Percentiles rank a stretch among this genome's conserved stretches.
phyloP scores from a whole-genome alignment of 1,284 basidiomycete species.

The Rhodotorula sp. region DNA sequence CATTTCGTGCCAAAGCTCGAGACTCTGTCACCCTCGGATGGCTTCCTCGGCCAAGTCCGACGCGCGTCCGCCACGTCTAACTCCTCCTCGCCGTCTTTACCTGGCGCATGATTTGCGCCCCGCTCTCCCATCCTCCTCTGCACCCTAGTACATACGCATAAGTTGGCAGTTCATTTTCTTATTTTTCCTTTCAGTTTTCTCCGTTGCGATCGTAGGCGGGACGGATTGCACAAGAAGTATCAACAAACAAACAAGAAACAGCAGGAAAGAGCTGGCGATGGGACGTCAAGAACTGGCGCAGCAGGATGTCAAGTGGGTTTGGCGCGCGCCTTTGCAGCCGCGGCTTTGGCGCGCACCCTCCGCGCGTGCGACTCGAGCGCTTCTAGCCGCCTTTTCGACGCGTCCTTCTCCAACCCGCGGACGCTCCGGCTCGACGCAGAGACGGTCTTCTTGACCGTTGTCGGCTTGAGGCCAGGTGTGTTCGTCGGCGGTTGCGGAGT shows the following conservation, averaged over 20 bases:
- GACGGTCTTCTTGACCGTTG: background rate
- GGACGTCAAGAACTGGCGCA: background rate
- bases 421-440: slow-evolving; percentile 1
- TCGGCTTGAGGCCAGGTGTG: background rate
- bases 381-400: background rate
- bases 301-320: background rate
- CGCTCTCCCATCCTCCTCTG: background rate
- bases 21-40: background rate
- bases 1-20: background rate
- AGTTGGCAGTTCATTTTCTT: background rate
- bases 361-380: slow-evolving; percentile 11
- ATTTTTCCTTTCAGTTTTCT: background rate
- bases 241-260: background rate
- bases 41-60: background rate
- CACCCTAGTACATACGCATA: background rate
- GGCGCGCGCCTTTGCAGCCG: background rate
- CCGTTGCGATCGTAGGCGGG: background rate
- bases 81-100: background rate
- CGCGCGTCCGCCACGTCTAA: background rate
- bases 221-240: background rate
- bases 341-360: slow-evolving; percentile 6
- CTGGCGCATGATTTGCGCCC: background rate
- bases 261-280: background rate
- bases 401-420: slow-evolving; percentile 1
- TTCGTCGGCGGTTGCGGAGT: background rate